Conservation (phyloP, 2,329 filamentous ascomycete genomes). For the Penicillium expansum region DNA sequence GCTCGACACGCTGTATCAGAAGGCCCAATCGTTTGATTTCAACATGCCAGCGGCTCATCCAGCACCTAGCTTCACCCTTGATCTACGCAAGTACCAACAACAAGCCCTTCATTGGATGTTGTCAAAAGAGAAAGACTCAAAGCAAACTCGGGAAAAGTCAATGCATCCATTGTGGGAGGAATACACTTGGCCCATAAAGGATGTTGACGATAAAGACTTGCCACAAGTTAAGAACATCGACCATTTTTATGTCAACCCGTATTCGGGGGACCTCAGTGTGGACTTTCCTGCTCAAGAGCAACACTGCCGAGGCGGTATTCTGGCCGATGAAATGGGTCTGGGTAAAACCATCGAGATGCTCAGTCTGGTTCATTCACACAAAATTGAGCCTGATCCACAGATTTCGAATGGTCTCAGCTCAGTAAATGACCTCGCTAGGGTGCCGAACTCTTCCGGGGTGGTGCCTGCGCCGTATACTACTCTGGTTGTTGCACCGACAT, state of each 20-base stretch:
- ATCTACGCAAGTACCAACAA: constrained; percentile 87
- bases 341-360: constrained; percentile 99
- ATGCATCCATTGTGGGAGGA: constrained; percentile 99
- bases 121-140: constrained; percentile 80
- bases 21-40: constrained; percentile 96
- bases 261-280: constrained; percentile 88
- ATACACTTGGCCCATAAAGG: constrained; percentile 82
- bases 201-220: constrained; percentile 77
- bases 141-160: constrained; percentile 67
- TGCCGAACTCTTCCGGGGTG: constrained; percentile 58
- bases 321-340: constrained; percentile 95
- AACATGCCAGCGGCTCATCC: constrained; percentile 84
- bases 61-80: constrained; percentile 74
- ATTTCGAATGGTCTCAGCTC: constrained; percentile 37
- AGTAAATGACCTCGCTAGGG: constrained; percentile 61
- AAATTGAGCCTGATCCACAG: constrained; percentile 50
- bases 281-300: constrained; percentile 93
- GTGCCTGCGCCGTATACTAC: constrained; percentile 81
- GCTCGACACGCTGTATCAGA: constrained; percentile 88
- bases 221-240: constrained; percentile 63
- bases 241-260: constrained; percentile 93
- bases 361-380: constrained; percentile 83
- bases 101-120: constrained; percentile 97
- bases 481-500: constrained; percentile 94
- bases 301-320: constrained; percentile 85